Conservation (phyloP, 257 asterid genomes). For the Pogostemon cablin region DNA sequence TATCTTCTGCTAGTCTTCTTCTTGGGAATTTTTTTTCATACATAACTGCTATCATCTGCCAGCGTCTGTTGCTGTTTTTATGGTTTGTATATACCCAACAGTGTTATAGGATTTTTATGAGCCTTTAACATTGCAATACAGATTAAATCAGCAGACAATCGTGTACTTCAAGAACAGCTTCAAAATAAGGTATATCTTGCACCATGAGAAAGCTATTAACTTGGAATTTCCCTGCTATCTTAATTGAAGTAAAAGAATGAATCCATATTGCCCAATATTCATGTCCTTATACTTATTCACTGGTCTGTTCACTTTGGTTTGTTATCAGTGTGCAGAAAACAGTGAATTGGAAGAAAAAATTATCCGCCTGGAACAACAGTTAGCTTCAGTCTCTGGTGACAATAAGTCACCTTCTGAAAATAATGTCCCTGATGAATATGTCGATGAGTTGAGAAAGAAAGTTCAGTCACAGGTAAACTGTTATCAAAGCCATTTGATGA, state of each 20-base stretch:
- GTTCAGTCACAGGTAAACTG: conserved; percentile 76
- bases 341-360: conserved; percentile 68
- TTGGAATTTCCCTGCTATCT: neutral
- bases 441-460: conserved; percentile 68
- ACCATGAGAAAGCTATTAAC: conserved; percentile 16
- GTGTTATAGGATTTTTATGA: conserved; percentile 35
- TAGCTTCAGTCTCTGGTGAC: conserved; percentile 52
- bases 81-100: neutral
- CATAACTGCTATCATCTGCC: conserved; percentile 22
- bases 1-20: conserved; percentile 20
- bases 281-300: conserved; percentile 26
- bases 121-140: conserved; percentile 48
- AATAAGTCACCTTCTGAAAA: conserved; percentile 49
- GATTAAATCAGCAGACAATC: conserved; percentile 93
- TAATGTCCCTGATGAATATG: conserved; percentile 53
- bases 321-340: conserved; percentile 72
- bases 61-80: conserved; percentile 13
- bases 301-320: conserved; percentile 20
- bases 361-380: conserved; percentile 66
- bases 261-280: neutral
- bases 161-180: conserved; percentile 92
- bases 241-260: neutral
- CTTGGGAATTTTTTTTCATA: conserved; percentile 9
- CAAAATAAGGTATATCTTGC: conserved; percentile 64
- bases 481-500: conserved; percentile 14